A percentile compares a stretch with the other conserved stretches of the same genome.
Evolutionary conservation across 2,329 filamentous ascomycete genomes (phyloP).

Genomic region (Paraphoma chrysanthemicola): DNA sequence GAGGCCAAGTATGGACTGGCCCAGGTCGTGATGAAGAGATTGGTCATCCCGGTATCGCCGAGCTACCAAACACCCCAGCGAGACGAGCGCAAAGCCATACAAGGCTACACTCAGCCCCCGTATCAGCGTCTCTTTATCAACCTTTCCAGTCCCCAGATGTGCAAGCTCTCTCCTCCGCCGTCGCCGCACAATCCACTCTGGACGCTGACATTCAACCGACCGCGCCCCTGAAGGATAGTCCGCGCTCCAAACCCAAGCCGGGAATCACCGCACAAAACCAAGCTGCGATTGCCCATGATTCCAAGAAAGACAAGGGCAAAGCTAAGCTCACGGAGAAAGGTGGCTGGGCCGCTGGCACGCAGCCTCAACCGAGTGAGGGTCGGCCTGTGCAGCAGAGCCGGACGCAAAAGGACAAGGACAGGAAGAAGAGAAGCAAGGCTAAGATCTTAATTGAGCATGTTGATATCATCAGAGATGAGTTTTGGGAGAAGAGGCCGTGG

Average conservation of each 20-base stretch:
- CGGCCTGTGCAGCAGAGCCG: conserved; percentile 65
- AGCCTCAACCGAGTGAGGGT: conserved; percentile 44
- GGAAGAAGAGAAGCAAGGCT: conserved; percentile 81
- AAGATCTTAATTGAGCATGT: conserved; percentile 82
- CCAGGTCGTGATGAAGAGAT: neutral
- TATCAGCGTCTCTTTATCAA: conserved; percentile 16
- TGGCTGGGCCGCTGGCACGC: conserved; percentile 17
- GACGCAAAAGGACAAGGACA: conserved; percentile 82
- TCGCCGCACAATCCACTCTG: neutral
- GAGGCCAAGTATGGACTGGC: conserved; percentile 12
- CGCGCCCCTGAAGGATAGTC: conserved; percentile 3
- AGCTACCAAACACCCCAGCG: conserved; percentile 20
- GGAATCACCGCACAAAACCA: neutral
- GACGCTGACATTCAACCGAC: conserved; percentile 5
- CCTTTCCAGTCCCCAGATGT: conserved; percentile 11
- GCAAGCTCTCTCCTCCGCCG: conserved; percentile 4
- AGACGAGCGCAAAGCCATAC: conserved; percentile 38
- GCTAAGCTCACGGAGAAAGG: conserved; percentile 13
- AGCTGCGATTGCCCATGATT: neutral
- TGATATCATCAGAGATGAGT: conserved; percentile 94
- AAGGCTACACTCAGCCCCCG: conserved; percentile 39
- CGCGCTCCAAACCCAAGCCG: conserved; percentile 2
- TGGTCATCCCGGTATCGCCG: conserved; percentile 26
- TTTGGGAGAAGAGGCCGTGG: conserved; percentile 90
- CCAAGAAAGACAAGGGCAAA: conserved; percentile 5